These are phyloP conservation scores for Bimuria novae-zelandiae DNA, from an alignment of 2,329 filamentous ascomycete genomes.

Conservation along the genomic window DNA sequence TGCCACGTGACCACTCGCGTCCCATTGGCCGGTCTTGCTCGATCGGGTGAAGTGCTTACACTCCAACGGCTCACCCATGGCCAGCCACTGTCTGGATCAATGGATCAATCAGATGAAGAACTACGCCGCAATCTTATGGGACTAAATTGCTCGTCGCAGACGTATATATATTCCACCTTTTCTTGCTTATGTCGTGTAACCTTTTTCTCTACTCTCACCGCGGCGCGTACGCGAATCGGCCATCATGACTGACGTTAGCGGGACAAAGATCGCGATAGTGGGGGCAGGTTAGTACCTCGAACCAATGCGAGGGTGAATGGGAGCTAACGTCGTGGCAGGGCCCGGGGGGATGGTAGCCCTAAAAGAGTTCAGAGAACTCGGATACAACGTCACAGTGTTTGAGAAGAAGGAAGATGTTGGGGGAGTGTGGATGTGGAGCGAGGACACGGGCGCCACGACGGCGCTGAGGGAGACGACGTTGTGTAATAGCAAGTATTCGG, in stretches of 20 bases:
- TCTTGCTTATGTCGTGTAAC: too few species aligned
- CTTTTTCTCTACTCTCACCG: too few species aligned
- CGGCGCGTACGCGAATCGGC: neutral
- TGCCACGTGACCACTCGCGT: too few species aligned
- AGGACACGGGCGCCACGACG: neutral
- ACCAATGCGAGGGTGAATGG: neutral
- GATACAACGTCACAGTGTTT: neutral
- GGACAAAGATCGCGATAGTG: neutral
- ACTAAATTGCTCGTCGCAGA: too few species aligned
- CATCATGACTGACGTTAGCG: neutral
- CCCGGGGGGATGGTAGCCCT: neutral
- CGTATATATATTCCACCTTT: too few species aligned
- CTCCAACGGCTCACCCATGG: too few species aligned
- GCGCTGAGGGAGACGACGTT: conserved; percentile 2
- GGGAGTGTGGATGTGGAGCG: neutral
- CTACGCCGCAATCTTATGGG: too few species aligned
- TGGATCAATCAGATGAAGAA: too few species aligned
- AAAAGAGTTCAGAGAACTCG: conserved; percentile 1
- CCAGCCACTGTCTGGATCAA: too few species aligned
- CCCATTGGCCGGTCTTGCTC: too few species aligned
- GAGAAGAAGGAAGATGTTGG: conserved; percentile 1
- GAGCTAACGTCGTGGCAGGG: neutral
- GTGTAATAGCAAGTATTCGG: conserved; percentile 4
- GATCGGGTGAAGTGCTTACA: too few species aligned
- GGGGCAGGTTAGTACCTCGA: neutral